Evolutionary conservation across 1,284 basidiomycete genomes (phyloP), one percentile per base, ranked within the genome.

Genomic region (Tilletia walkeri): DNA sequence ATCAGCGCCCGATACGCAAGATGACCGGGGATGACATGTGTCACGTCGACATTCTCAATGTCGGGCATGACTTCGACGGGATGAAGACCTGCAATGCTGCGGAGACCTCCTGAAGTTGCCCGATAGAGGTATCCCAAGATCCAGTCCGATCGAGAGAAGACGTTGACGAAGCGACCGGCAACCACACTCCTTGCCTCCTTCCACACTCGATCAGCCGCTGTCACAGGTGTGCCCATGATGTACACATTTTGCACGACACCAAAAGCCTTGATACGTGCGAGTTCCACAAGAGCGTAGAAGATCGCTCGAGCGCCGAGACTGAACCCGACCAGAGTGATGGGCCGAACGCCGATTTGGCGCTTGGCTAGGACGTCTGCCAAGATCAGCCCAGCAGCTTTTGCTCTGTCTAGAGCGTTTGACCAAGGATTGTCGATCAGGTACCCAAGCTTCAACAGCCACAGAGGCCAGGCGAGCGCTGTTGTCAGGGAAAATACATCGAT

Each of bases 391-490:
- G 81, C 81, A 4, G 81, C 76, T 20, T 77, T 71, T 9, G 82
- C 72, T 47, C 82, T 78, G 45, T 82, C 81, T 47, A 79, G 69
- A 4, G 82, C 82, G 59, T 83, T 83, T 18, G 80, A 81, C 82
- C 82, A 83, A 0, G 82, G 82, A 50, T 83, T 83, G 75, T 83
- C 82, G 75, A 83, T 83, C 24, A 83, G 67, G 49, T 81, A 82
- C 24, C 79, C 79, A 24, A 83, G 74, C 73, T 83, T 83, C 56
- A 80, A 78, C 38, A 83, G 79, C 80, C 80, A 82, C 5, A 83
- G 71, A 9, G 82, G 82, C 80, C 81, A 82, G 20, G 82, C 80
- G 18, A 83, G 71, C 10, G 82, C 81, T 30, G 66, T 74, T 16
- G 5, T 10, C 45, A 24, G 39, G 2, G n/a, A n/a, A 75, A 65